Conservation (phyloP, 1,139 yeast species). For the Geotrichum klebahnii region DNA sequence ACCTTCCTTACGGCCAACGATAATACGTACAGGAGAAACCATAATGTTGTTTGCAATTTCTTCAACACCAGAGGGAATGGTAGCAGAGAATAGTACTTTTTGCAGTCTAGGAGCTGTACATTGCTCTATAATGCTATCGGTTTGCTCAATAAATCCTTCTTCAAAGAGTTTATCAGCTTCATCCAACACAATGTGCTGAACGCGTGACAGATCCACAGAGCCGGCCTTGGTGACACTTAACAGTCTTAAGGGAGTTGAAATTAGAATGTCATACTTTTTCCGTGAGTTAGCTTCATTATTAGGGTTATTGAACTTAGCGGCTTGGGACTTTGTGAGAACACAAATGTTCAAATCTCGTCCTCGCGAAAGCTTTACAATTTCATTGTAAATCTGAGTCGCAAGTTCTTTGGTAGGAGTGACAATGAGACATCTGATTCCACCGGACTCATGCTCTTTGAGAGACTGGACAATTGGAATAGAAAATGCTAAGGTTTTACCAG, state of each 20-base stretch:
- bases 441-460: constrained; percentile 32
- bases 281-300: constrained; percentile 46
- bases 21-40: constrained; percentile 78
- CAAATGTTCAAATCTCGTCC: constrained; percentile 57
- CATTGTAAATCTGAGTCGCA: constrained; percentile 78
- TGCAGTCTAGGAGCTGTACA: constrained; percentile 51
- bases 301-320: constrained; percentile 57
- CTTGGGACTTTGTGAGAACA: constrained; percentile 68
- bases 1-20: constrained; percentile 92
- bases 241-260: constrained; percentile 83
- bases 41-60: constrained; percentile 80
- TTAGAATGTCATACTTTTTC: constrained; percentile 70
- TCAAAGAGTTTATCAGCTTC: constrained; percentile 96
- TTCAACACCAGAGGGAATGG: constrained; percentile 91
- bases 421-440: constrained; percentile 67
- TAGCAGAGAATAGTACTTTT: constrained; percentile 88
- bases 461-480: constrained; percentile 73
- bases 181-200: constrained; percentile 77
- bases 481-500: constrained; percentile 98
- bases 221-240: constrained; percentile 70
- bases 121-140: constrained; percentile 73
- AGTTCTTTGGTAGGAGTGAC: constrained; percentile 92
- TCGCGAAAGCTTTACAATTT: constrained; percentile 54
- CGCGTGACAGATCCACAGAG: constrained; percentile 54
- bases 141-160: constrained; percentile 84